These are phyloP conservation scores for Chrysosphaeria jannelii DNA, from an alignment of 2,329 filamentous ascomycete genomes.

Conservation along the genomic window DNA sequence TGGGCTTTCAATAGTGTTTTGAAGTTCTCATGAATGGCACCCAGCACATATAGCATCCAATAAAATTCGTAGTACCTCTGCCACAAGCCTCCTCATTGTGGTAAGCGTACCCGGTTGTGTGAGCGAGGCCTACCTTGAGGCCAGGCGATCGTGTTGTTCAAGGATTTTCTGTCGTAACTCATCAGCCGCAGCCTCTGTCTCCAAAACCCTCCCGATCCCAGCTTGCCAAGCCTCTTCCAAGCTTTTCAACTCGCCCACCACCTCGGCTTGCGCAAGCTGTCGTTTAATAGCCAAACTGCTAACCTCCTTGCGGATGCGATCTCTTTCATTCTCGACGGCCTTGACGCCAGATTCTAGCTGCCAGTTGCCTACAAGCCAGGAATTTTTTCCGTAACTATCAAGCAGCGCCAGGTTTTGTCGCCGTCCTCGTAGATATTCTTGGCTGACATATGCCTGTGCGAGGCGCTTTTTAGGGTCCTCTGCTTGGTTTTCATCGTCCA, in stretches of 20 bases:
- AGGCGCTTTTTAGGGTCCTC: not conserved
- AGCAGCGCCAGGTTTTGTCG: constrained; percentile 35
- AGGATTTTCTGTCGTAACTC: constrained; percentile 34
- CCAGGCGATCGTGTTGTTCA: no score
- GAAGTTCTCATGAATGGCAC: no score
- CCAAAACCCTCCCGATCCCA: constrained; percentile 50
- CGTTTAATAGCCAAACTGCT: constrained; percentile 45
- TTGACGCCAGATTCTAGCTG: constrained; percentile 44
- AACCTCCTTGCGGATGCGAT: constrained; percentile 31
- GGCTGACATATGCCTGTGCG: constrained; percentile 16
- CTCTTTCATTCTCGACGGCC: constrained; percentile 44
- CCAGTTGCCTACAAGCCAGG: constrained; percentile 69
- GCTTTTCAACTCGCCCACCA: constrained; percentile 38
- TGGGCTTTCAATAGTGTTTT: no score
- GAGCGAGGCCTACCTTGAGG: no score
- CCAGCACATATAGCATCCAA: no score
- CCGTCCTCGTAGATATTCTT: constrained; percentile 20
- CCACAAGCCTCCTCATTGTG: no score
- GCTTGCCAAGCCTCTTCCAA: constrained; percentile 48
- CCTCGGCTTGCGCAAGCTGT: constrained; percentile 37
- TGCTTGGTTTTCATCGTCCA: constrained; percentile 20
- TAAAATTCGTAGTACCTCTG: no score
- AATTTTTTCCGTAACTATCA: constrained; percentile 58
- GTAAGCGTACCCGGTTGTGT: no score
- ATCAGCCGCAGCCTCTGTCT: constrained; percentile 67